These are phyloP conservation scores for Hymenoscyphus repandus DNA, from an alignment of 2,329 filamentous ascomycete species.

Conservation along the genomic window DNA sequence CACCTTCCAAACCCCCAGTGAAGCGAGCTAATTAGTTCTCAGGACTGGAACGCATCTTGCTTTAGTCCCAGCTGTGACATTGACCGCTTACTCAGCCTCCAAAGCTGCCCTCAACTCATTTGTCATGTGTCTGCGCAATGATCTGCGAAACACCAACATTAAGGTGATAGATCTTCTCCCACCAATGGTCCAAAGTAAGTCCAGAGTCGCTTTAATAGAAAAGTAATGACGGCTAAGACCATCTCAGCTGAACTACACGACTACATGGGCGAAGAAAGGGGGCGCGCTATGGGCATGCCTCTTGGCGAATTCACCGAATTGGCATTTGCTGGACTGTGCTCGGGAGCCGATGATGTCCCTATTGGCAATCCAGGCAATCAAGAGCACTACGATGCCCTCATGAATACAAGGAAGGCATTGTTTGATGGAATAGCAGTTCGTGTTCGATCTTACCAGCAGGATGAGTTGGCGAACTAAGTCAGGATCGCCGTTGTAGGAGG, in stretches of 20 bases:
- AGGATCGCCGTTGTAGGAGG: too few species aligned
- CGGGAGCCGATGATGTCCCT: background rate
- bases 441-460: too few species aligned
- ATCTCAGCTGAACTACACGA: constrained; percentile 37
- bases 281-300: constrained; percentile 44
- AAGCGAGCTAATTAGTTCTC: background rate
- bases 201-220: background rate
- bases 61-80: constrained; percentile 14
- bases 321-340: constrained; percentile 13
- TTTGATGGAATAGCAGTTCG: background rate
- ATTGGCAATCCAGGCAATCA: background rate
- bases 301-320: constrained; percentile 37
- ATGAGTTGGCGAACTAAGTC: too few species aligned
- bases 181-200: constrained; percentile 26
- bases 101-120: constrained; percentile 21
- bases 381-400: background rate
- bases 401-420: background rate
- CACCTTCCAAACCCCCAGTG: background rate
- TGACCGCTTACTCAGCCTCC: constrained; percentile 22
- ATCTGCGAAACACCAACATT: constrained; percentile 33
- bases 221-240: background rate
- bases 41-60: constrained; percentile 20
- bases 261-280: constrained; percentile 38
- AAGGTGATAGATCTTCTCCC: constrained; percentile 40
- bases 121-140: constrained; percentile 37